A percentile compares a stretch with the other conserved stretches of the same genome.
Evolutionary conservation across 441 rosid species (phyloP).

Genomic region (Macaranga tanarius): DNA sequence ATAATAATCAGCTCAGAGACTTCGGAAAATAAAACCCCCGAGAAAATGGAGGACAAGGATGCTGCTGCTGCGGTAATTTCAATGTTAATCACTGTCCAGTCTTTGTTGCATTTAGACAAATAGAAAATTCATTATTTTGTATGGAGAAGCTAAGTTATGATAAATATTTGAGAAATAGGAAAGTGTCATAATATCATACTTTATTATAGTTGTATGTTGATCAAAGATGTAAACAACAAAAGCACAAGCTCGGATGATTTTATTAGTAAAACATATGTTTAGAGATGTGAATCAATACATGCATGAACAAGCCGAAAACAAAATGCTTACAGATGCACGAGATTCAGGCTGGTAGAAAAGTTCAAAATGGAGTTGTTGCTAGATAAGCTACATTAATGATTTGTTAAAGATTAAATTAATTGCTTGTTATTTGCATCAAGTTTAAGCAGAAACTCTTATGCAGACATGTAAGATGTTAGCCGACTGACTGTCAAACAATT

Average conservation of each 20-base stretch:
- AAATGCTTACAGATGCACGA: no score
- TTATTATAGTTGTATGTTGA: background rate
- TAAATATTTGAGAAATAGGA: background rate
- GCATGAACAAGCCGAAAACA: no score
- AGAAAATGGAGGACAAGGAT: slow-evolving; percentile 65
- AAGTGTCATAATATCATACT: background rate
- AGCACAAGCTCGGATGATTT: background rate
- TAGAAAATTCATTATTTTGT: background rate
- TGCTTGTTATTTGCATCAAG: background rate
- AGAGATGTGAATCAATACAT: background rate
- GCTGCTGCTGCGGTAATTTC: slow-evolving; percentile 54
- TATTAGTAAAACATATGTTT: background rate
- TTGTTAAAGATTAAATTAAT: background rate
- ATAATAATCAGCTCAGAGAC: slow-evolving; percentile 76
- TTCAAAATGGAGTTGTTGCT: no score
- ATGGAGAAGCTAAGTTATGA: background rate
- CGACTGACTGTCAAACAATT: background rate
- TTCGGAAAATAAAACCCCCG: slow-evolving; percentile 55
- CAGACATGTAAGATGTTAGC: background rate
- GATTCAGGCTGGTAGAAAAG: no score
- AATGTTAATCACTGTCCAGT: slow-evolving; percentile 8
- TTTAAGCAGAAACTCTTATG: background rate
- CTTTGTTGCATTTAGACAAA: background rate
- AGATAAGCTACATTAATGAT: background rate
- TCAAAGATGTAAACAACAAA: background rate